phyloP scores from a whole-genome alignment of 2,329 filamentous ascomycete genomes.

The Coniochaeta hoffmannii region DNA sequence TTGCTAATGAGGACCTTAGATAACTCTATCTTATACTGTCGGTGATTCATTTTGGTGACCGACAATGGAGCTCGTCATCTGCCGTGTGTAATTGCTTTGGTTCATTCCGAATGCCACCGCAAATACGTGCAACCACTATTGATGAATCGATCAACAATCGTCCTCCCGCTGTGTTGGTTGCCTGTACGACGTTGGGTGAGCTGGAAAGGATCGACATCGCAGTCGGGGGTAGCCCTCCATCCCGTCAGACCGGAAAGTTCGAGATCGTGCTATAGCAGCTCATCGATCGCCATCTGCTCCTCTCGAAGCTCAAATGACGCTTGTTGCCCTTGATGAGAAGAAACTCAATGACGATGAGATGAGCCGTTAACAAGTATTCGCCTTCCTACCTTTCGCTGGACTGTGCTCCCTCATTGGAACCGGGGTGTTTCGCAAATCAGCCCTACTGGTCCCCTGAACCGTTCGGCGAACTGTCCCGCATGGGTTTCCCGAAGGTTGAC shows the following conservation, averaged over 20 bases:
- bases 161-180: not conserved
- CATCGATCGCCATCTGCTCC: not conserved
- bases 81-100: not conserved
- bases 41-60: not conserved
- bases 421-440: not conserved
- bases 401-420: too few relatives aligned
- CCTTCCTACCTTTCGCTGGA: too few relatives aligned
- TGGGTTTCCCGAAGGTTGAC: not conserved
- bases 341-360: not conserved
- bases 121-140: not conserved
- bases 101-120: not conserved
- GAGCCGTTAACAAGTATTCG: too few relatives aligned
- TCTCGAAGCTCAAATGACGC: not conserved
- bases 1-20: too few relatives aligned
- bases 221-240: not conserved
- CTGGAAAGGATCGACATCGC: not conserved
- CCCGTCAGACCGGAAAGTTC: not conserved
- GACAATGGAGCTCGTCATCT: not conserved
- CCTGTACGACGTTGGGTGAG: not conserved
- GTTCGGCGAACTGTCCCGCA: not conserved
- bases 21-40: too few relatives aligned
- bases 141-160: not conserved
- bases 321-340: not conserved
- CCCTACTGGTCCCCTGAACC: not conserved
- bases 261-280: not conserved